Percentiles rank a stretch among this genome's conserved stretches.
phyloP scores from a whole-genome alignment of 352 stramenopile genomes.

The Phytophthora lateralis region DNA sequence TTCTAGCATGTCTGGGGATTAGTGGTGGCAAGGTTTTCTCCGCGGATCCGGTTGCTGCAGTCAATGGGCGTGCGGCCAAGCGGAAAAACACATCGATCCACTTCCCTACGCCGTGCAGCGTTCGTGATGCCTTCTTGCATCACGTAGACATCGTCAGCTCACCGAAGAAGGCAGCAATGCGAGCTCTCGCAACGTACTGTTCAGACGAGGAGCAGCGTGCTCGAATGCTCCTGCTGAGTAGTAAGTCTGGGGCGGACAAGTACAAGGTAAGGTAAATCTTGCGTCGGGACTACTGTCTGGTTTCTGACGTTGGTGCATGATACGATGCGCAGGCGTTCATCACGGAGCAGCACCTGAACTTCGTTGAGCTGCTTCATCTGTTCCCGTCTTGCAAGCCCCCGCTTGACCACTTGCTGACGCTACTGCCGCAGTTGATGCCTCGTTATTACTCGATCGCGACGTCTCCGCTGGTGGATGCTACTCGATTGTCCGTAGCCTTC shows the following conservation, averaged over 20 bases:
- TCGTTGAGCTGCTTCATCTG: slow-evolving; percentile 91
- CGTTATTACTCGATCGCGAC: slow-evolving; percentile 97
- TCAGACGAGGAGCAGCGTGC: slow-evolving; percentile 62
- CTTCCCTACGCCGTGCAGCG: slow-evolving; percentile 59
- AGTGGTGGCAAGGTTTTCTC: slow-evolving; percentile 40
- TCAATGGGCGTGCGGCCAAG: slow-evolving; percentile 31
- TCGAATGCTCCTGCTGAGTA: slow-evolving; percentile 69
- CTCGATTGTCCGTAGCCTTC: slow-evolving; percentile 87
- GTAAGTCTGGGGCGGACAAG: slow-evolving; percentile 66
- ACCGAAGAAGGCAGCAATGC: slow-evolving; percentile 80
- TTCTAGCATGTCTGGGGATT: slow-evolving; percentile 62
- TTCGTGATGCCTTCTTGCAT: slow-evolving; percentile 78
- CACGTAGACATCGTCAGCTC: slow-evolving; percentile 84
- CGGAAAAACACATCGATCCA: slow-evolving; percentile 44
- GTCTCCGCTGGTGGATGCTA: slow-evolving; percentile 83
- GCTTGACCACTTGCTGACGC: slow-evolving; percentile 85
- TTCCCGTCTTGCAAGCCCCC: slow-evolving; percentile 93
- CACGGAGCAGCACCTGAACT: slow-evolving; percentile 84
- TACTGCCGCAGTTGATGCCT: slow-evolving; percentile 90
- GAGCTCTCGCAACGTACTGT: slow-evolving; percentile 71
- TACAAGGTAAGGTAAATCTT: slow-evolving; percentile 53
- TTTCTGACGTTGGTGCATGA: slow-evolving; percentile 1
- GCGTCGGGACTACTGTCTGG: background rate
- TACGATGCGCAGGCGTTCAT: slow-evolving; percentile 72
- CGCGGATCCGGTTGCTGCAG: slow-evolving; percentile 38